phyloP scores from a whole-genome alignment of 139 green algal genomes.

The Penium margaritaceum region DNA sequence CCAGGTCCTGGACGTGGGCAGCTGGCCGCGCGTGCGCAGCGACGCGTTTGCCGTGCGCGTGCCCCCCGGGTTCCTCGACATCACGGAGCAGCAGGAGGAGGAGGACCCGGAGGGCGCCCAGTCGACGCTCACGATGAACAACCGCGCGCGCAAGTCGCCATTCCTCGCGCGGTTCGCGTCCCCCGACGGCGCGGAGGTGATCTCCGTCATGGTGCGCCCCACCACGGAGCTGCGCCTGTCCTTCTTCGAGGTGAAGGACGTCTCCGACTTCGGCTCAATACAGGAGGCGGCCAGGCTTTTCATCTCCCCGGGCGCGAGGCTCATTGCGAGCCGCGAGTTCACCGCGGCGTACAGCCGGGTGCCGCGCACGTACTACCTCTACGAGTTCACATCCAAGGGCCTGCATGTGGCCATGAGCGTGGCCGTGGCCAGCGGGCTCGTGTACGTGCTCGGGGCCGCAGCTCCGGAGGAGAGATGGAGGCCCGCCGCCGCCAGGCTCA shows the following conservation, averaged over 20 bases:
- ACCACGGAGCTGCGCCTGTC: not conserved
- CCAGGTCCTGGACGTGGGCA: slow-evolving; percentile 10
- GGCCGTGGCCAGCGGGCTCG: not conserved
- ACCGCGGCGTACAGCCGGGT: not conserved
- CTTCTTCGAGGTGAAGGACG: not conserved
- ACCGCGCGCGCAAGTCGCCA: not conserved
- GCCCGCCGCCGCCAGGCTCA: slow-evolving; percentile 5
- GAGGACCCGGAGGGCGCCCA: not conserved
- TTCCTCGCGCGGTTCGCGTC: not conserved
- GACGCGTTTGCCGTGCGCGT: slow-evolving; percentile 27
- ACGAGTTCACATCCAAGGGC: not conserved
- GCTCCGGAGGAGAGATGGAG: slow-evolving; percentile 14
- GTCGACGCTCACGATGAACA: not conserved
- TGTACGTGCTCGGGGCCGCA: slow-evolving; percentile 16
- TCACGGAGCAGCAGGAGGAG: slow-evolving; percentile 13
- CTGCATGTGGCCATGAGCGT: slow-evolving; percentile 4
- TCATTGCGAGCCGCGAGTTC: not conserved
- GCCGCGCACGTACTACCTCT: not conserved
- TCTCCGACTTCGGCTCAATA: not conserved
- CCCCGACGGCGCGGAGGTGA: not conserved
- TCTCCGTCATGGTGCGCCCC: not conserved
- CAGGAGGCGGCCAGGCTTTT: slow-evolving; percentile 1
- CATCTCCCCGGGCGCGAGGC: not conserved
- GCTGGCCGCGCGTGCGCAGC: slow-evolving; percentile 22
- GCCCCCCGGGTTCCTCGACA: slow-evolving; percentile 30